Evolutionary conservation across 768 basidiomycete species (phyloP), one percentile per base, ranked within the genome.

Genomic region (Calocera cornea): DNA sequence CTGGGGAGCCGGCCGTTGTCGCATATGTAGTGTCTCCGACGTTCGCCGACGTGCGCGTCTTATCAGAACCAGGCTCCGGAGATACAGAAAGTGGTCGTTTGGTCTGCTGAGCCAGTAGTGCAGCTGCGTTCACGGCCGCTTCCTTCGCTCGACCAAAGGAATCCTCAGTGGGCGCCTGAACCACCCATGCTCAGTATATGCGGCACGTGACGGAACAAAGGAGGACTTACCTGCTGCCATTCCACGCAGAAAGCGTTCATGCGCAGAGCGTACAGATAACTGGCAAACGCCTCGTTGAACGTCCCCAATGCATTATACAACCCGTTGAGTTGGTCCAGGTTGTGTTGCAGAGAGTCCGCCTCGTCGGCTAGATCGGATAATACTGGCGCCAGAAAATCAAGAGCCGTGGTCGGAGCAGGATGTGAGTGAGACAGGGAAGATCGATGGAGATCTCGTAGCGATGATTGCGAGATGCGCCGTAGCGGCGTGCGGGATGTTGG

Each of bases 211-310:
- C 19, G 38, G 14, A 16, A 44, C n/a, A 12, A 22, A 16, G 19
- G 16, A 31, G 33, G 19, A 72, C 81, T 68, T 69, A 87, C 92
- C 82, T 94, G 88, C 0, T 84, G 86, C 92, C 92, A 97, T 74
- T 97, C 94, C 0, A 87, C 87, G n/a, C 92, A 93, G 67, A 95
- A 82, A 1, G 92, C 86, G 74, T 95, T 93, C 92, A 97, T 95
- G 74, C 91, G 88, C 85, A 95, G 87, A 27, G 87, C 85, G 74
- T 94, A 95, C 12, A 95, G 77, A 83, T 87, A 95, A 74, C 90
- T 92, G 16, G 94, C 89, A 73, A 97, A 95, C 16, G 86, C 85
- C 76, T 97, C 94, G 75, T 97, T 97, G 80, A 95, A 95, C 2
- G 85, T 86, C 16, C 84, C 83, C 65, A 97, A 81, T 22, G 90